A percentile compares a stretch with the other conserved stretches of the same genome.
phyloP scores from a whole-genome alignment of 2,329 filamentous ascomycete species.

The Hypoxylon sp. region DNA sequence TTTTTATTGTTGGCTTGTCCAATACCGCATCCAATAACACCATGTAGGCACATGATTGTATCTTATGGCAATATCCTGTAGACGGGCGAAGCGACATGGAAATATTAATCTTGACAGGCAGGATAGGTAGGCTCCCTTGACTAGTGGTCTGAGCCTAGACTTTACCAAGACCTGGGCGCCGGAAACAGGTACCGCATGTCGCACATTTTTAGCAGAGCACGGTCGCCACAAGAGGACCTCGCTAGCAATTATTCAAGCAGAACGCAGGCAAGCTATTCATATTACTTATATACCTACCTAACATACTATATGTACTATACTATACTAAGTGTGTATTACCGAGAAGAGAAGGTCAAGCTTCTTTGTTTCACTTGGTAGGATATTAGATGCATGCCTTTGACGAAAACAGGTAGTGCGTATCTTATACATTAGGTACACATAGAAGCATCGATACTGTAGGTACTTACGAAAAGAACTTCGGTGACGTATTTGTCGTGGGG shows the following conservation, averaged over 20 bases:
- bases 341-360: slow-evolving; percentile 33
- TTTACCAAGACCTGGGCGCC: slow-evolving; percentile 41
- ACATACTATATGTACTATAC: neutral
- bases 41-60: neutral
- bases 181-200: slow-evolving; percentile 20
- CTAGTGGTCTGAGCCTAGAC: slow-evolving; percentile 22
- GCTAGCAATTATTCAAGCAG: neutral
- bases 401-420: neutral
- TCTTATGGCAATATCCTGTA: neutral
- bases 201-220: slow-evolving; percentile 1
- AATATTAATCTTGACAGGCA: slow-evolving; percentile 12
- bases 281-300: too few relatives aligned
- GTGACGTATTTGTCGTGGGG: neutral
- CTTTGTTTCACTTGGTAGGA: neutral
- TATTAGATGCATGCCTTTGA: neutral
- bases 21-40: neutral
- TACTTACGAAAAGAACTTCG: neutral
- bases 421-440: too few relatives aligned
- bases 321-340: slow-evolving; percentile 1
- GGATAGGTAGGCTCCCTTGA: slow-evolving; percentile 3
- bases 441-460: neutral
- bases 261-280: neutral
- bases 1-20: neutral
- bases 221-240: neutral
- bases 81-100: neutral